Conservation (phyloP, 352 stramenopile species). For the Pythium insidiosum region DNA sequence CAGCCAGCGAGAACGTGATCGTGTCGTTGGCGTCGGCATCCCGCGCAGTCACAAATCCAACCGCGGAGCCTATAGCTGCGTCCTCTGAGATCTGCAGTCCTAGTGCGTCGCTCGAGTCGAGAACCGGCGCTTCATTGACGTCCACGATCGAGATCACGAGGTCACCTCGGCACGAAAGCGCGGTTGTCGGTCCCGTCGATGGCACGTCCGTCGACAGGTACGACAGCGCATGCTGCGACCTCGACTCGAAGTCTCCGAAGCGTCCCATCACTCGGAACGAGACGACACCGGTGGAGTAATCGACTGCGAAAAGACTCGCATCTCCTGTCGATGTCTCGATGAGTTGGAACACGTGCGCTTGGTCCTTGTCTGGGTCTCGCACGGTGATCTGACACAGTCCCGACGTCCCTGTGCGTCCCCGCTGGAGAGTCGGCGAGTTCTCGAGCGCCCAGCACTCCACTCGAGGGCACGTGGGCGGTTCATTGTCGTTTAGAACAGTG, state of each 20-base stretch:
- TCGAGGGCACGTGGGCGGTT: slow-evolving; percentile 27
- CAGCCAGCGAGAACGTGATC: not conserved
- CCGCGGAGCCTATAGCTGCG: not conserved
- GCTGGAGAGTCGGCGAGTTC: slow-evolving; percentile 26
- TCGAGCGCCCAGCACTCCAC: slow-evolving; percentile 55
- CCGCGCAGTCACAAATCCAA: slow-evolving; percentile 9
- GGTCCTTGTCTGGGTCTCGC: slow-evolving; percentile 26
- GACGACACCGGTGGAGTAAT: slow-evolving; percentile 23
- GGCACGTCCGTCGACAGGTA: slow-evolving; percentile 48
- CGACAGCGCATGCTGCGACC: slow-evolving; percentile 26
- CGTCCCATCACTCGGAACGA: slow-evolving; percentile 8
- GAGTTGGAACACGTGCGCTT: slow-evolving; percentile 41
- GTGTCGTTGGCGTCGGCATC: slow-evolving; percentile 3
- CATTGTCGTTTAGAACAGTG: slow-evolving; percentile 36
- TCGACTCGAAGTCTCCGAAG: slow-evolving; percentile 38
- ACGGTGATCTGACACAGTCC: slow-evolving; percentile 26
- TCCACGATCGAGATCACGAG: slow-evolving; percentile 38
- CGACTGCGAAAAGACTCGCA: slow-evolving; percentile 14
- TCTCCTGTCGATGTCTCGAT: slow-evolving; percentile 4
- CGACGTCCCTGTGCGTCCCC: slow-evolving; percentile 22
- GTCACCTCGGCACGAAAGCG: slow-evolving; percentile 30
- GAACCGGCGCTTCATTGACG: slow-evolving; percentile 34
- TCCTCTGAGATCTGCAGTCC: slow-evolving; percentile 24
- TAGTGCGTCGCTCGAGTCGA: slow-evolving; percentile 5
- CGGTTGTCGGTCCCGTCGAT: slow-evolving; percentile 10